Evolutionary conservation across 805 yeast species (phyloP).

Genomic region (Lipomyces yamanashiensis): DNA sequence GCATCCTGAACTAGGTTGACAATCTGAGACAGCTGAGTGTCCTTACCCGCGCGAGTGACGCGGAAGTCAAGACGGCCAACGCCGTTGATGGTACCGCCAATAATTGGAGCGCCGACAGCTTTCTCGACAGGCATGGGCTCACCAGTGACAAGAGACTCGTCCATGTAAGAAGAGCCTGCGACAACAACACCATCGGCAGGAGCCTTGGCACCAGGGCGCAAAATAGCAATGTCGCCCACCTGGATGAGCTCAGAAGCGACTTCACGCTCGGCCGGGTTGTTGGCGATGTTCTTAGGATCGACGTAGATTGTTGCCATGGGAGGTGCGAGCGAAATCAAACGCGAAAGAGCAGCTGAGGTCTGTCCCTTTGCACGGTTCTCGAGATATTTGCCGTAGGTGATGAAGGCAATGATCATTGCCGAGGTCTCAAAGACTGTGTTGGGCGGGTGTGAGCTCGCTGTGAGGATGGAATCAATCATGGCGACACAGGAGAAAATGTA

Average conservation of each 20-base stretch:
- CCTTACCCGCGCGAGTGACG: constrained; percentile 75
- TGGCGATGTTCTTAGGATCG: constrained; percentile 30
- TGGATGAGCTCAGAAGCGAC: constrained; percentile 82
- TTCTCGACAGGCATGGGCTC: constrained; percentile 81
- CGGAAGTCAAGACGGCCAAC: constrained; percentile 69
- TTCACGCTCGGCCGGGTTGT: constrained; percentile 48
- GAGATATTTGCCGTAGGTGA: constrained; percentile 86
- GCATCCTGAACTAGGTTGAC: constrained; percentile 87
- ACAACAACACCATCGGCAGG: constrained; percentile 90
- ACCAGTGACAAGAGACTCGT: constrained; percentile 91
- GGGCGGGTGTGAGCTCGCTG: constrained; percentile 52
- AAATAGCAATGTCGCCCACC: constrained; percentile 71
- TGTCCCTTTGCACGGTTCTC: constrained; percentile 93
- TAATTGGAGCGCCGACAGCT: constrained; percentile 60
- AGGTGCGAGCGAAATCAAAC: constrained; percentile 80
- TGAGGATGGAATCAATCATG: constrained; percentile 50
- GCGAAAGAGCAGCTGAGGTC: constrained; percentile 85
- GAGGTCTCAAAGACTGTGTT: constrained; percentile 79
- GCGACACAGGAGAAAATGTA: constrained; percentile 73
- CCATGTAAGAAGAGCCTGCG: constrained; percentile 79
- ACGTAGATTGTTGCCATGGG: constrained; percentile 68
- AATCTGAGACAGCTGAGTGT: constrained; percentile 85
- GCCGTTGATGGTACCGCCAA: constrained; percentile 92
- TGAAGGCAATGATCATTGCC: constrained; percentile 80
- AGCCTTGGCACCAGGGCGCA: constrained; percentile 83